Evolutionary conservation across 106 monocot genomes (phyloP), one percentile per base, ranked within the genome.

Genomic region (Platanthera guangdongensis): DNA sequence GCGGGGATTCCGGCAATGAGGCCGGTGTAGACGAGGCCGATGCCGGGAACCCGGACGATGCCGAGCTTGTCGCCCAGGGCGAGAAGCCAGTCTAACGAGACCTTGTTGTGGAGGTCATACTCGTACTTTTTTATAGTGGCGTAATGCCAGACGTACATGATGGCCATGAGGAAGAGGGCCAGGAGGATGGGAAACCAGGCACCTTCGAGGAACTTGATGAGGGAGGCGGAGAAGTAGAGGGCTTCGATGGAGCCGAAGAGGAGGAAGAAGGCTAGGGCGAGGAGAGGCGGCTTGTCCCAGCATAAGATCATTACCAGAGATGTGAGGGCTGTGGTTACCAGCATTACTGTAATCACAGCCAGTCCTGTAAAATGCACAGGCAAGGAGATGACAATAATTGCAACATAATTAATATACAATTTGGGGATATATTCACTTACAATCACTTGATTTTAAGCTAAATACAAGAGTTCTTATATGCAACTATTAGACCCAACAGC

Each of bases 91-190:
- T 90, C 85, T 1, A 87, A 22, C 7, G 90, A 87, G 39, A 90
- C 87, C 81, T 90, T 90, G 83, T 90, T 90, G 69, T 90, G 74
- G 39, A 90, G 80, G 46, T 90, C 90, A 22, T 85, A 83, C 50
- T 85, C 85, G 12, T 90, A 85, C 75, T 87, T 90, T 72, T 90
- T 85, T 39, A 83, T 81, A 3, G 90, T 90, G 32, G 87, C 77
- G 12, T 90, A 90, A 75, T 90, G 90, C 90, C 90, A 90, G 50
- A 87, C 77, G 47, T 81, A 90, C 90, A 90, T 90, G 47, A 90
- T 55, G 28, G 73, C 67, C 83, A 90, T 79, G 63, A 90, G 83
- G 50, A 87, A 74, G 69, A 90, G 73, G 5, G 90, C 85, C 1
- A 90, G 81, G 54, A 87, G 87, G 65, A 90, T 84, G 45, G 90